Evolutionary conservation across 257 asterid genomes (phyloP).

Genomic region (Coffea canephora): DNA sequence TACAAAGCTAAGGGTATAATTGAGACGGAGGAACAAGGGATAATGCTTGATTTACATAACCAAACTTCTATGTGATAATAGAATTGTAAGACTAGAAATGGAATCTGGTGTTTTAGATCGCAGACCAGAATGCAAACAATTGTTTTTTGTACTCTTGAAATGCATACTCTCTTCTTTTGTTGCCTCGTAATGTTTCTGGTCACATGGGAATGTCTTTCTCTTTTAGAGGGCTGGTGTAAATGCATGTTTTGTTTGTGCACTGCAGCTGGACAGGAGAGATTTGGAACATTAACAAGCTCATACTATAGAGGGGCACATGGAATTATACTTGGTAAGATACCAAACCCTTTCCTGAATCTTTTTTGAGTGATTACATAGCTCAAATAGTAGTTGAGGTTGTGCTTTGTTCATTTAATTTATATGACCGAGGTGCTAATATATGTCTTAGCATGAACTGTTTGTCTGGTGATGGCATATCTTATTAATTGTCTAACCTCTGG

Average conservation of each 20-base stretch:
- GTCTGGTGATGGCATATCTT: too few species aligned
- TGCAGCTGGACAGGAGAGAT: constrained; percentile 93
- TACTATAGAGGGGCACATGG: constrained; percentile 95
- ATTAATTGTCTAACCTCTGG: not conserved
- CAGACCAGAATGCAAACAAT: not conserved
- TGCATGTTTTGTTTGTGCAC: not conserved
- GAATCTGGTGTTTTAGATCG: not conserved
- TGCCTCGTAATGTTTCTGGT: not conserved
- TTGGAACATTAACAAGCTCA: constrained; percentile 66
- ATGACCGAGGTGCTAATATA: not conserved
- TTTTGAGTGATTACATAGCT: not conserved
- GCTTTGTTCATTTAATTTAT: not conserved
- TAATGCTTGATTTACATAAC: not conserved
- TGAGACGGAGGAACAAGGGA: not conserved
- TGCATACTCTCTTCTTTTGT: not conserved
- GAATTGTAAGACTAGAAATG: not conserved
- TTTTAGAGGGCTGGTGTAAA: not conserved
- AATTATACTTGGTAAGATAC: constrained; percentile 60
- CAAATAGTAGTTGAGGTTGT: not conserved
- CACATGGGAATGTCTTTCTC: not conserved
- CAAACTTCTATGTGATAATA: not conserved
- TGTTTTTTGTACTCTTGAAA: not conserved
- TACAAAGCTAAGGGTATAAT: not conserved
- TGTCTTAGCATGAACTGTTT: not conserved
- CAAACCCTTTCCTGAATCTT: not conserved